Base-by-base conservation (phyloP, 208 protist genomes). In the Trypanosoma theileri region DNA sequence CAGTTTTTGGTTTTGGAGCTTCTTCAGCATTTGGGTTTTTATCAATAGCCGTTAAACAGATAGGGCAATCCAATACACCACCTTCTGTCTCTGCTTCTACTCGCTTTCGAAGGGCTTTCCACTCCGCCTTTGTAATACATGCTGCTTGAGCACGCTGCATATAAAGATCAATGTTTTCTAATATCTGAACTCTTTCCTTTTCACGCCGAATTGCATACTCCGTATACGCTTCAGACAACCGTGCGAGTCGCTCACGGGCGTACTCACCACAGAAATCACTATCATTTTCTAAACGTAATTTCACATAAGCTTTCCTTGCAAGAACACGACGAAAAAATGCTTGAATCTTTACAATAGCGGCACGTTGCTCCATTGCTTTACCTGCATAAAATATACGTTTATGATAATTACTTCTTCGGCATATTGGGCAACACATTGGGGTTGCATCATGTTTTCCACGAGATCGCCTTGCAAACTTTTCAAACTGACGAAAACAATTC, bases 321-420 rank as follows among this genome's bases (percentile, higher is more conserved):
- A 93, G 64, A 19, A 73, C 80, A 0, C 82, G 82, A 4, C 91
- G 84, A 42, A 91, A 77, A 22, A 73, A 65, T 0, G 88, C 62
- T 61, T 96, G 91, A 46, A 93, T 84, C 26, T 85, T 82, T 17
- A 94, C 80, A 44, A 93, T 77, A 2, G 88, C 88, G 0, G 81
- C 81, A n/a, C 85, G 88, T 75, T 96, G 84, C 41, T 81, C 82
- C 66, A 92, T 72, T 2, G 86, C 91, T 58, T 88, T 90, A 16
- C 91, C 86, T 12, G 83, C 80, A 66, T 83, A 96, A 69, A 85
- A 96, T 21, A 78, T 71, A 11, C 86, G 80, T 69, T 96, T 96
- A 76, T 91, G 77, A 72, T 94, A 96, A 64, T 86, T 81, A 50
- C 79, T 81, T 26, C 70, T 77, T 31, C 91, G 85, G 53, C 91